Percentiles rank a stretch among this genome's conserved stretches.
Evolutionary conservation across 2,329 filamentous ascomycete genomes (phyloP).

Genomic region (Furcasterigmium sp.): DNA sequence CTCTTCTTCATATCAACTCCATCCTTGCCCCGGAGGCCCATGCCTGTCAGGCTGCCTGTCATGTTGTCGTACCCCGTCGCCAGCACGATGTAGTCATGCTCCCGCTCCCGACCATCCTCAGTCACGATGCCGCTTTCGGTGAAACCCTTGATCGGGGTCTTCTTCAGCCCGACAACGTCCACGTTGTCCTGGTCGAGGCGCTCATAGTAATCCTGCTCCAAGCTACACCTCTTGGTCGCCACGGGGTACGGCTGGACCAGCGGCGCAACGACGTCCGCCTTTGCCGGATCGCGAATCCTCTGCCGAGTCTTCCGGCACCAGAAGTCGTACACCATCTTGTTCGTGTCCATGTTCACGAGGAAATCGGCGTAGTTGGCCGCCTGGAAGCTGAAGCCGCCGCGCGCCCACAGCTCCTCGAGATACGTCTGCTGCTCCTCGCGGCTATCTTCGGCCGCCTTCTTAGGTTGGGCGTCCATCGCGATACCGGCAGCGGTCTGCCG

Average conservation of each 20-base stretch:
- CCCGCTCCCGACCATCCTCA: slow-evolving; percentile 26
- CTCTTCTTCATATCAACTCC: slow-evolving; percentile 21
- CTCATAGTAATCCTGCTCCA: slow-evolving; percentile 46
- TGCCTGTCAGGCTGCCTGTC: slow-evolving; percentile 23
- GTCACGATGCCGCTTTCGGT: slow-evolving; percentile 31
- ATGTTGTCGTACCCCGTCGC: slow-evolving; percentile 27
- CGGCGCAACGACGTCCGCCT: slow-evolving; percentile 40
- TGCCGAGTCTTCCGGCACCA: slow-evolving; percentile 38
- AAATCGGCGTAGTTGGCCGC: slow-evolving; percentile 40
- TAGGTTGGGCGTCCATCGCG: slow-evolving; percentile 38
- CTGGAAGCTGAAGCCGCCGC: slow-evolving; percentile 42
- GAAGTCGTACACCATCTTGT: slow-evolving; percentile 40
- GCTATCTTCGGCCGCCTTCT: slow-evolving; percentile 33
- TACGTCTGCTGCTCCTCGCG: slow-evolving; percentile 35
- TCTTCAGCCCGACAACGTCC: slow-evolving; percentile 35
- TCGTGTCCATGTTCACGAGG: slow-evolving; percentile 33
- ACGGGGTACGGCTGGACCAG: slow-evolving; percentile 36
- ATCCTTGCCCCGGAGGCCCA: slow-evolving; percentile 22
- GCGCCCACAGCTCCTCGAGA: slow-evolving; percentile 36
- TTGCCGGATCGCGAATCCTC: slow-evolving; percentile 37
- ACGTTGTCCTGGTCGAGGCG: slow-evolving; percentile 39
- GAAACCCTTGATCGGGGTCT: slow-evolving; percentile 34
- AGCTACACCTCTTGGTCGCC: slow-evolving; percentile 37
- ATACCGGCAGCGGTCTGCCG: slow-evolving; percentile 45
- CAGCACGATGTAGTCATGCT: slow-evolving; percentile 28